Base-by-base conservation (phyloP, 352 stramenopile species). In the Globisporangium yorkense region DNA sequence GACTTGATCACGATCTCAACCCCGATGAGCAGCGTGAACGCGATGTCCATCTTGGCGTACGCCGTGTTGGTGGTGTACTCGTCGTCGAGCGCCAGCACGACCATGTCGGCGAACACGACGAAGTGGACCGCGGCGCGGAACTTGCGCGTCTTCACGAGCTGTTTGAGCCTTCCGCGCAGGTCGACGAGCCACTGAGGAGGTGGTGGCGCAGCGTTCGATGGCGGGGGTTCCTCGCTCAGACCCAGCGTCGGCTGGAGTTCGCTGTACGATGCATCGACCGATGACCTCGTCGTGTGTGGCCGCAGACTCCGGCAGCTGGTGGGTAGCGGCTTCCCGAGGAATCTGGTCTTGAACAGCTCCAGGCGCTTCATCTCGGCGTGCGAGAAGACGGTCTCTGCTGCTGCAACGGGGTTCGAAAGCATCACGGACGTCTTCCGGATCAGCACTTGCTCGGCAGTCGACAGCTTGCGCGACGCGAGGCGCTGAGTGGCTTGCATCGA, bases 71-170 rank as follows among this genome's bases (percentile, higher is more conserved):
- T 54, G 0, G 61, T 72, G 31, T 74, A 75, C 39, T 80, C 72
- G 45, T 87, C 72, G 57, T 91, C 78, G 20, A 89, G 49, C 10
- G 75, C 81, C 40, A 91, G 60, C 18, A 83, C 81, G 0, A 80
- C 54, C 7, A 86, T 60, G 57, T 91, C 81, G 3, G 64, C 44
- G 16, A 86, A 46, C 31, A 89, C 70, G 27, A 84, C 62, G 40
- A 69, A 46, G 47, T 77, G 76, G 5, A 91, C 51, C 15, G 70
- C 35, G 7, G 54, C 54, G 12, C 79, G 79, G 56, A 88, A 91
- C 52, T 47, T 68, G 21, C 45, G 46, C 2, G 66, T 59, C 62
- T 89, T 87, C 40, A 89, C 73, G 10, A 69, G 47, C 2, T 55
- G 18, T 6, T 67, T 67, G 3, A 84, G 61, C 6, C 54, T 56